Base-by-base conservation (phyloP, 1,284 basidiomycete species). In the Cryptococcus deneoformans region DNA sequence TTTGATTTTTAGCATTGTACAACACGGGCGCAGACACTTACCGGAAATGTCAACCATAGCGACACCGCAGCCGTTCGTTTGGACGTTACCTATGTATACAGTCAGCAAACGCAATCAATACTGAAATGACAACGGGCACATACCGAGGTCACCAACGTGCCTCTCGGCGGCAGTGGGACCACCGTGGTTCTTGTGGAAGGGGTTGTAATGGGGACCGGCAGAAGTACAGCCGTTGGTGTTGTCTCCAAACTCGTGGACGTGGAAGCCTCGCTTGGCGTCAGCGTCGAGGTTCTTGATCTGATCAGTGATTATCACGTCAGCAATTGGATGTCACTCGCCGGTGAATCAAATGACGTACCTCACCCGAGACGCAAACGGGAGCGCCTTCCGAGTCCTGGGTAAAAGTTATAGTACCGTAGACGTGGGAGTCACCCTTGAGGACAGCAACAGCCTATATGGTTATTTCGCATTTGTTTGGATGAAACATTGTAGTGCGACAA, bases 121-220 rank as follows among this genome's bases (percentile, higher is more conserved):
- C 20, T n/a, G 45, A 29, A 16, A 29, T 10, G 20, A 16, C 16
- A 50, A 78, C 67, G 88, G 79, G 88, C 12, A 62, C 68, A 54
- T 87, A 42, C 88, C 89, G 58, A 91, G 77, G 71, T 92, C 89
- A 14, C 89, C 89, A 34, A 87, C 83, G 74, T 91, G 89, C 61
- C 88, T 81, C 58, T 80, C 79, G 1, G 67, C 46, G 69, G 84
- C 84, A 10, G 75, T 72, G 24, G 83, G 87, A 5, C 81, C 85
- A 55, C 88, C 88, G 67, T 91, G 89, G 39, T 79, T 83, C 67
- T 82, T 81, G 38, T 77, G 79, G 70, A 81, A 82, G 0, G 88
- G 88, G 78, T 91, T 91, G 80, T 85, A 90, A 77, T 91, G 89
- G 47, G 85, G 66, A 9, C 88, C 87, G 40, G 89, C 82, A 24